A percentile compares a stretch with the other conserved stretches of the same genome.
Evolutionary conservation across 2,329 filamentous ascomycete genomes (phyloP).

Genomic region (Calonectria pseudoreteaudii): DNA sequence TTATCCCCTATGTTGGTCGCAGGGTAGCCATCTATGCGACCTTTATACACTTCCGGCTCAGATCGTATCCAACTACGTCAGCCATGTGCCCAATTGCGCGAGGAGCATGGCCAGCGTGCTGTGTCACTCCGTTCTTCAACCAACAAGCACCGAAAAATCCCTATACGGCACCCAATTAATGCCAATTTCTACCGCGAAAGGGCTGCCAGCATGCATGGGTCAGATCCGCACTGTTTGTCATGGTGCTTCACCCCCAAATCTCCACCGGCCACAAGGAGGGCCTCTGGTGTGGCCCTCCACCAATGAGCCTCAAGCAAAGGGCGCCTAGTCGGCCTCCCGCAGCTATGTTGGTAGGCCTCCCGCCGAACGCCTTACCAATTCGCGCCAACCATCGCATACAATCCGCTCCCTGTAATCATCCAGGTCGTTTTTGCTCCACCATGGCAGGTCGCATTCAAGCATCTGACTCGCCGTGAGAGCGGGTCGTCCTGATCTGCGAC

Average conservation of each 20-base stretch:
- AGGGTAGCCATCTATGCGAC: neutral
- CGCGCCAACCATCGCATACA: neutral
- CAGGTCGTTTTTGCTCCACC: neutral
- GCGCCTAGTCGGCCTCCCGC: constrained; percentile 13
- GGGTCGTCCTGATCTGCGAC: neutral
- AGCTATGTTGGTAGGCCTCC: constrained; percentile 10
- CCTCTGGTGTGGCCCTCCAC: neutral
- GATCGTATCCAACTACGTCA: neutral
- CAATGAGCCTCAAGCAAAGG: constrained; percentile 4
- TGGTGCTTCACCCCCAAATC: neutral
- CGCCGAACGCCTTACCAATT: neutral
- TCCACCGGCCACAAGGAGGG: neutral
- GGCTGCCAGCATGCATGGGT: neutral
- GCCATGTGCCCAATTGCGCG: neutral
- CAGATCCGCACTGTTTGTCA: neutral
- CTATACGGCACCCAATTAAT: constrained; percentile 7
- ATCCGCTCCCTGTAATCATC: neutral
- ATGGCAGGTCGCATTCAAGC: neutral
- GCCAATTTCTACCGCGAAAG: neutral
- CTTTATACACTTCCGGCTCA: neutral
- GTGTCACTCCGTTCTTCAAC: neutral
- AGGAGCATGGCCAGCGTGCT: neutral
- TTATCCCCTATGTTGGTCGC: neutral
- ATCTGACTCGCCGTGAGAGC: neutral
- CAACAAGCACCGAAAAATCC: neutral